Evolutionary conservation across 2,329 filamentous ascomycete species (phyloP).

Genomic region (Dactylonectria macrodidyma): DNA sequence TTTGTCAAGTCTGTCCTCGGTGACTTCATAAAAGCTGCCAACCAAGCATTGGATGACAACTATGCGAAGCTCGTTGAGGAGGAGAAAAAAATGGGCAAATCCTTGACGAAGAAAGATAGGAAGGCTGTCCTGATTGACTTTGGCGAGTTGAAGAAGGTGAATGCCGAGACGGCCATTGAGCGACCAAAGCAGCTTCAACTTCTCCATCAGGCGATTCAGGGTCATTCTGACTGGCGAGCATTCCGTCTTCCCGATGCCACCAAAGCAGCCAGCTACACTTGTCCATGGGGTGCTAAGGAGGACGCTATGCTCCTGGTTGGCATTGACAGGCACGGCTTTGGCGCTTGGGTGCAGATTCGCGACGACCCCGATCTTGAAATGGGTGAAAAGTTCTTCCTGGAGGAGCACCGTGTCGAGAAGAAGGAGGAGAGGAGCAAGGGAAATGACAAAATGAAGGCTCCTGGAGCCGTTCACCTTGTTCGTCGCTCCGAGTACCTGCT

Average conservation of each 20-base stretch:
- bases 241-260: conserved; percentile 94
- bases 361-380: conserved; percentile 91
- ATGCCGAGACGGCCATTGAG: conserved; percentile 95
- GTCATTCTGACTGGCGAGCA: conserved; percentile 77
- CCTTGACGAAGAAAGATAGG: conserved; percentile 94
- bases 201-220: conserved; percentile 80
- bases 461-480: conserved; percentile 96
- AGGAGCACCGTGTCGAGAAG: conserved; percentile 98
- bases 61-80: conserved; percentile 82
- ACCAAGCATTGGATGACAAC: conserved; percentile 75
- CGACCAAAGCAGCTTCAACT: conserved; percentile 91
- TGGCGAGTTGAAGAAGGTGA: conserved; percentile 92
- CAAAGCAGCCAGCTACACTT: conserved; percentile 92
- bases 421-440: conserved; percentile 90
- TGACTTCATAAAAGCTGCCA: conserved; percentile 76
- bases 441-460: conserved; percentile 87
- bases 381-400: conserved; percentile 92
- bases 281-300: conserved; percentile 91
- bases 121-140: conserved; percentile 98
- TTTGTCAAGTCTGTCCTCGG: conserved; percentile 83
- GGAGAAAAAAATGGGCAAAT: conserved; percentile 86
- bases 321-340: conserved; percentile 93
- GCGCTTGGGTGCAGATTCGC: conserved; percentile 94
- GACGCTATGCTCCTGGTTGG: conserved; percentile 98
- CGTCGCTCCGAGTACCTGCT: conserved; percentile 95